These are phyloP conservation scores for Aspergillus leporis DNA, from an alignment of 495 filamentous ascomycete genomes.

Conservation along the genomic window DNA sequence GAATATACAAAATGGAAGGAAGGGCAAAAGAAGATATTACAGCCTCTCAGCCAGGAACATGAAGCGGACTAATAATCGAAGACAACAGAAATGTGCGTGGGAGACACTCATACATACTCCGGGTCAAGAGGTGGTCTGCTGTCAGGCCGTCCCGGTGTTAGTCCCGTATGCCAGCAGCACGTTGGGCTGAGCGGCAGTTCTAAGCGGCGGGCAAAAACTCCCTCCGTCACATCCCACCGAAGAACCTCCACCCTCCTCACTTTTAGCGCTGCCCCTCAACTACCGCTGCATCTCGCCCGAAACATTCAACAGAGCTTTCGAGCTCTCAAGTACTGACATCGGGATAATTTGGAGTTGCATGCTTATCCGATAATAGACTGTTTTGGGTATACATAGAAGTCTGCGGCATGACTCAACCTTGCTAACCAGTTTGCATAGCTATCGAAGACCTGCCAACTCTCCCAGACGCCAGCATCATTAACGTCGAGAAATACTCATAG, in stretches of 20 bases:
- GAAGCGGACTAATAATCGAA: constrained; percentile 1
- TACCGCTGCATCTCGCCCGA: neutral
- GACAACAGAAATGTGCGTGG: constrained; percentile 8
- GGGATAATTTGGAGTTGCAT: neutral
- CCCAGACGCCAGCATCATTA: neutral
- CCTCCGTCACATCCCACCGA: constrained; percentile 9
- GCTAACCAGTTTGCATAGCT: neutral
- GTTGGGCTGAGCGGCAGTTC: constrained; percentile 10
- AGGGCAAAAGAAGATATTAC: neutral
- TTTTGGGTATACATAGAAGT: neutral
- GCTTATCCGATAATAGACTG: neutral
- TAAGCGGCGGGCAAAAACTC: constrained; percentile 12
- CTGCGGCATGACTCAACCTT: neutral
- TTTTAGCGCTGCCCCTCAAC: constrained; percentile 6
- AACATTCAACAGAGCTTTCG: neutral
- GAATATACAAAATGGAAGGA: constrained; percentile 17
- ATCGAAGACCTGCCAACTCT: neutral
- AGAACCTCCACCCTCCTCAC: neutral
- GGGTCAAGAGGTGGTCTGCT: constrained; percentile 2
- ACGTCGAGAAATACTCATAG: neutral
- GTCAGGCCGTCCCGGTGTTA: constrained; percentile 1
- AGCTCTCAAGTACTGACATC: neutral
- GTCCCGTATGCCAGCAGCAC: neutral
- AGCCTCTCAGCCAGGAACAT: neutral
- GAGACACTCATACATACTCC: constrained; percentile 8